A percentile compares a stretch with the other conserved stretches of the same genome.
Evolutionary conservation across 2,329 filamentous ascomycete genomes (phyloP).

Genomic region (Ascosphaera aggregata): DNA sequence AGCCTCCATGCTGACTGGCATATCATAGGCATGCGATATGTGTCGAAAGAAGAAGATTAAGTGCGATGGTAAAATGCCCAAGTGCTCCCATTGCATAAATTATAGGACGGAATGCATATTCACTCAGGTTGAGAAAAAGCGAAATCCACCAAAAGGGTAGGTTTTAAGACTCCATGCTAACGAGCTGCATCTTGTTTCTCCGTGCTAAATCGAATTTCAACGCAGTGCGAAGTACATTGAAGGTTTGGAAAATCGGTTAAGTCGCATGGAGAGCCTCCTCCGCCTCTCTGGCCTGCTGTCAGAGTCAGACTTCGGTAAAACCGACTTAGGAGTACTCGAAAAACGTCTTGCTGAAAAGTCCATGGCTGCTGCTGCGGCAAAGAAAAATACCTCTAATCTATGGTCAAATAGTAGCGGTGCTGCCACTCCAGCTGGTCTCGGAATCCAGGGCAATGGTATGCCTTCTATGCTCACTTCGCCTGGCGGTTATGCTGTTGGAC

Average conservation of each 20-base stretch:
- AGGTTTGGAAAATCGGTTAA: constrained; percentile 77
- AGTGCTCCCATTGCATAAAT: constrained; percentile 88
- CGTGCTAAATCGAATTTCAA: no score
- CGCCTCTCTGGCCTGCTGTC: constrained; percentile 66
- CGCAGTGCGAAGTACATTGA: constrained; percentile 96
- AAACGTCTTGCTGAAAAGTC: constrained; percentile 39
- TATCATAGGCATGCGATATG: constrained; percentile 66
- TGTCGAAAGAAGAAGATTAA: constrained; percentile 89
- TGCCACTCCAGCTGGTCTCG: background rate
- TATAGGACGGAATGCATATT: constrained; percentile 97
- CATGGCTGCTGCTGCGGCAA: constrained; percentile 4
- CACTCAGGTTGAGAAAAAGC: constrained; percentile 96
- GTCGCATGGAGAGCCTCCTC: constrained; percentile 85
- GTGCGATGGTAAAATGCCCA: constrained; percentile 86
- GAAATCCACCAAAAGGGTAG: constrained; percentile 88
- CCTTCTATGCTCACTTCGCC: background rate
- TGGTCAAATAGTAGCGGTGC: constrained; percentile 4
- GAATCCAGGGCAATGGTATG: background rate
- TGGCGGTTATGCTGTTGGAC: background rate
- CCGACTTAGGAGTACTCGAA: constrained; percentile 71
- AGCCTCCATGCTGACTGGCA: constrained; percentile 5
- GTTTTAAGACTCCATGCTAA: no score
- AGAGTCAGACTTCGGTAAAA: constrained; percentile 65
- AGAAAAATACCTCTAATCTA: constrained; percentile 15
- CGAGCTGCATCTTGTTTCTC: background rate